Base-by-base conservation (phyloP, 2,329 filamentous ascomycete genomes). In the Aspergillus quadricinctus region DNA sequence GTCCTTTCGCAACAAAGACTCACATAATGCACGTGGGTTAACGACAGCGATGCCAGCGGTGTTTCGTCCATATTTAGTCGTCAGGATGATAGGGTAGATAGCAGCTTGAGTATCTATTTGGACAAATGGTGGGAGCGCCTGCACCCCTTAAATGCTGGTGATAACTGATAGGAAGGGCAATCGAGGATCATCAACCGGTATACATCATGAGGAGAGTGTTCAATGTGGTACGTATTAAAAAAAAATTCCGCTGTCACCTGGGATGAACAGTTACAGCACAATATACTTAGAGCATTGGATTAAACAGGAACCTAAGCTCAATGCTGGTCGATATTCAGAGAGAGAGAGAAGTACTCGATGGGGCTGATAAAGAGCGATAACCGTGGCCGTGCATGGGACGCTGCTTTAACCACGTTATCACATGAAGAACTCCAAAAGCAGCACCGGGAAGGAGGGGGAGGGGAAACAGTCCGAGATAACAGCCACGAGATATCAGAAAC, bases 21-120 rank as follows among this genome's bases (percentile, higher is more conserved):
- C 78, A 95, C 92, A 81, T 97, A 97, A 79, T 94, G 90, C 65
- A 97, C 92, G 78, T 97, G 93, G 10, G 94, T 97, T 64, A 99
- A 78, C 52, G 93, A 96, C 59, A 99, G 83, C 25, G 93, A 97
- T 52, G 92, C 91, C 56, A 97, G 80, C 43, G 89, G 86, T 54
- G 69, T 66, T 55, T 77, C 73, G 35, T 63, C 64, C 64, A 69
- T 72, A 37, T 52, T 63, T 56, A 28, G 11, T 46, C 14, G 17
- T 7, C 25, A 48, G 21, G n/a, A n/a, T n/a, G 25, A 27, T 21
- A 27, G n/a, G 21, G 23, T 43, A 25, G 23, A 9, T 35, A 37
- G 14, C 14, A 37, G 14, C 31, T 7, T 37, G 31, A 17, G 14
- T 37, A 37, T 37, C 14, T 37, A 17, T 17, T 37, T 7, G 14